Base-by-base conservation (phyloP, 805 yeast species). In the Yueomyces sinensis region DNA sequence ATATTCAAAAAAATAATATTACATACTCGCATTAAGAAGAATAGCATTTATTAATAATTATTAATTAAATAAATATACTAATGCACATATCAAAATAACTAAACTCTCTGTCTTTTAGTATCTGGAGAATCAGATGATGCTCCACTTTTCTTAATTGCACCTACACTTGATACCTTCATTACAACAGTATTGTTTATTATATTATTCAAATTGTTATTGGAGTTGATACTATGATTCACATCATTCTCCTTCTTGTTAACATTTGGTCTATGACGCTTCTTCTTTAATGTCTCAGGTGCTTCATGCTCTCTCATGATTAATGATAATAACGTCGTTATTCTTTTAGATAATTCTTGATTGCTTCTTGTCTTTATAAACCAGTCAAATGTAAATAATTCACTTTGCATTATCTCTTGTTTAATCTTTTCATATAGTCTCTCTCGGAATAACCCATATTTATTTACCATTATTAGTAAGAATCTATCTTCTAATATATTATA, bases 361-460 rank as follows among this genome's bases (percentile, higher is more conserved):
- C 82, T 73, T 53, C 93, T 64, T 0, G 87, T 76, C 33, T 65
- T 63, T 45, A 82, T 66, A 47, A 68, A 82, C 79, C 86, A 82
- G 42, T 81, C 82, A 49, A 77, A 82, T 28, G 65, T 65, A 58
- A 81, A 81, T 29, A 73, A 55, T 38, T 72, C 76, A 37, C 79
- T 72, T 4, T 56, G 58, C 42, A 62, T 50, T 11, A 80, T 74
- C 40, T 77, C 86, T 34, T 72, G 74, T 48, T 75, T 79, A 25
- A 82, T 68, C 43, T 65, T 67, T 41, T 81, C 86, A 41, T 66
- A 70, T 29, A 81, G 58, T 35, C 70, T 66, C 17, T 73, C 76
- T 31, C 71, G 61, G 46, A 70, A 62, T 18, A 81, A 52, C 0
- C 94, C 94, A 43, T 70, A 65, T 44, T 76, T 76, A 52, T 76